These are phyloP conservation scores for Sporothrix globosa DNA, from an alignment of 2,329 filamentous ascomycete genomes.

Conservation along the genomic window DNA sequence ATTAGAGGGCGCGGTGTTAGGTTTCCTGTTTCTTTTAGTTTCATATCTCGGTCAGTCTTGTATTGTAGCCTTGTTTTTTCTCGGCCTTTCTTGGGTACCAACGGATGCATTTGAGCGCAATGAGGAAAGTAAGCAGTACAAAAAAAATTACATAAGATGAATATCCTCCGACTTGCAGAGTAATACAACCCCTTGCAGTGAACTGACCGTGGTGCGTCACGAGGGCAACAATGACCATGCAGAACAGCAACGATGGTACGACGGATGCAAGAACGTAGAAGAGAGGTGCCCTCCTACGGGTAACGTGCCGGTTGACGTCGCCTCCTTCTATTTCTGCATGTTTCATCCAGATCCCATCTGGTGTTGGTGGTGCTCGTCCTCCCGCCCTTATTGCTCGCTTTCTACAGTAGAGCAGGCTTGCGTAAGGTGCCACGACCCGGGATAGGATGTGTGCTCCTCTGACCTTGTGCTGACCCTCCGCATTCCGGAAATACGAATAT, in stretches of 20 bases:
- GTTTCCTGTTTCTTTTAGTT: neutral
- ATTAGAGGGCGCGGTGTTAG: slow-evolving; percentile 14
- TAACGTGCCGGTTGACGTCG: neutral
- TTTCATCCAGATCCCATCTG: neutral
- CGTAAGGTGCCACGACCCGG: slow-evolving; percentile 17
- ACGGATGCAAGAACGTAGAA: neutral
- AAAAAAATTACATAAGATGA: neutral
- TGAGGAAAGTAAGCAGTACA: neutral
- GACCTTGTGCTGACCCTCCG: neutral
- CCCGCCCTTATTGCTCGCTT: neutral
- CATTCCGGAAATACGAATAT: neutral
- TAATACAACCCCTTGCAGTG: too few species aligned
- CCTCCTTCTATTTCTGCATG: neutral
- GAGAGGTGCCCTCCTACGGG: neutral
- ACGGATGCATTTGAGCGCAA: slow-evolving; percentile 14
- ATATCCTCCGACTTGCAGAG: neutral
- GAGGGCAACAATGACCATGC: neutral
- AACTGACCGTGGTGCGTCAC: too few species aligned
- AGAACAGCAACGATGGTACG: neutral
- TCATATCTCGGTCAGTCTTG: neutral
- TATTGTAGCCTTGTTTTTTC: slow-evolving; percentile 5
- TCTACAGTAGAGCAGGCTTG: neutral
- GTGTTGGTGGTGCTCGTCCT: neutral
- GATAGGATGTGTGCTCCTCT: neutral
- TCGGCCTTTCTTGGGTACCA: neutral